Conservation (phyloP, 2,329 filamentous ascomycete species). For the Fusarium mexicanum region DNA sequence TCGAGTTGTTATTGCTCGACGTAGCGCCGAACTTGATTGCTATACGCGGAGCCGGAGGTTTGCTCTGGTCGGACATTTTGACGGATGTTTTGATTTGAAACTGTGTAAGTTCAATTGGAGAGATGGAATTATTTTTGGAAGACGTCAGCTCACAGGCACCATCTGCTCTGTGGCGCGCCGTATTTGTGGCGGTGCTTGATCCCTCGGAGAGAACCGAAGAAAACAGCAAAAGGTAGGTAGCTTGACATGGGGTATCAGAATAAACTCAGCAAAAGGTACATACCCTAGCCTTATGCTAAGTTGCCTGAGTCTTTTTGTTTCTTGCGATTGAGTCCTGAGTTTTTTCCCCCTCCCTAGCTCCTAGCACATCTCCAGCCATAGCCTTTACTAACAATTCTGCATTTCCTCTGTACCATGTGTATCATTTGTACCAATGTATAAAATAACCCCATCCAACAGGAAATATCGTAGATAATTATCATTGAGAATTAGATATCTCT, state of each 20-base stretch:
- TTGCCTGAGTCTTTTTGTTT: neutral
- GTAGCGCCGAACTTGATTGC: conserved; percentile 59
- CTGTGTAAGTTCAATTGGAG: neutral
- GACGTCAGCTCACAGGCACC: conserved; percentile 25
- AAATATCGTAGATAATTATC: neutral
- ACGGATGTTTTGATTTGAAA: neutral
- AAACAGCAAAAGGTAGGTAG: neutral
- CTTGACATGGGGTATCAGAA: neutral
- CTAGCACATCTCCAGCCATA: neutral
- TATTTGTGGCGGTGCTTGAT: neutral
- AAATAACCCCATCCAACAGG: no score
- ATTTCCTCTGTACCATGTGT: neutral
- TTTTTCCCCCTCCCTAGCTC: neutral
- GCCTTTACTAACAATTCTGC: neutral
- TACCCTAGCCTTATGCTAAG: no score
- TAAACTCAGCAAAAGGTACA: neutral
- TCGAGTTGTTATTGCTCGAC: conserved; percentile 42
- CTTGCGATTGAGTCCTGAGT: neutral
- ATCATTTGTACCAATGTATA: neutral
- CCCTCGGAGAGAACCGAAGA: neutral
- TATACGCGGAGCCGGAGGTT: conserved; percentile 50
- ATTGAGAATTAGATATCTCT: neutral
- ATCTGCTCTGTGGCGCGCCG: neutral
- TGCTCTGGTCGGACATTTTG: conserved; percentile 42
- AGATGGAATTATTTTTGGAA: conserved; percentile 4